Evolutionary conservation across 805 yeast genomes (phyloP), one percentile per base, ranked within the genome.

Genomic region (Zygosaccharomyces rouxii): DNA sequence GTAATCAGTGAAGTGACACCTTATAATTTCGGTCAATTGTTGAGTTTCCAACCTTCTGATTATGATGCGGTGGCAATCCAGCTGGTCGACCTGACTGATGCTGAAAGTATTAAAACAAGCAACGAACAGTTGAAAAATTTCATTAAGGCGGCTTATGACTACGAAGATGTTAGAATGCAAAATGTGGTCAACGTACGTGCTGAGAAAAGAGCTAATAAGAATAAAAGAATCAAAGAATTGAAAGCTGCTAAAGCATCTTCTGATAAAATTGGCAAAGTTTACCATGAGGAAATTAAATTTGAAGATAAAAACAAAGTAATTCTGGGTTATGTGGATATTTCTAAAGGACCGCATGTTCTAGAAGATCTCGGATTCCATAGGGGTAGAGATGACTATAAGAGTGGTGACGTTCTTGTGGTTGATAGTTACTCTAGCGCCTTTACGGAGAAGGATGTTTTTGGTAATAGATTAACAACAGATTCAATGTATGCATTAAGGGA

Each of bases 361-460:
- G 39, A 56, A 2, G 38, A 52, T 2, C 35, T 53, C 9, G 65
- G 63, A 1, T 48, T 59, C 14, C 51, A 55, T 9, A 42, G 56
- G 26, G 45, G 51, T 35, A 53, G 64, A 1, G 55, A 60, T n/a
- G 47, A 57, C 0, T 74, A 69, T 52, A 51, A 63, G 7, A 60
- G 67, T 2, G 92, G 90, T 5, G 87, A 84, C 60, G 70, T 79
- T 0, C 57, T 86, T 1, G 63, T 86, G 2, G 65, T 83, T 29
- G 76, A 69, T 62, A 71, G 64, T 52, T 53, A 49, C 53, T 73
- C 71, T 55, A 69, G 41, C 4, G 31, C 54, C 46, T 56, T 64
- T 49, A 70, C 68, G 52, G 70, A 67, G 33, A 50, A 41, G 2
- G 71, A 67, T 52, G 47, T 67, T 3, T 47, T 50, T 22, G 84